Evolutionary conservation across 495 filamentous ascomycete species (phyloP), one percentile per base, ranked within the genome.

Genomic region (Penicillium bialowiezense): DNA sequence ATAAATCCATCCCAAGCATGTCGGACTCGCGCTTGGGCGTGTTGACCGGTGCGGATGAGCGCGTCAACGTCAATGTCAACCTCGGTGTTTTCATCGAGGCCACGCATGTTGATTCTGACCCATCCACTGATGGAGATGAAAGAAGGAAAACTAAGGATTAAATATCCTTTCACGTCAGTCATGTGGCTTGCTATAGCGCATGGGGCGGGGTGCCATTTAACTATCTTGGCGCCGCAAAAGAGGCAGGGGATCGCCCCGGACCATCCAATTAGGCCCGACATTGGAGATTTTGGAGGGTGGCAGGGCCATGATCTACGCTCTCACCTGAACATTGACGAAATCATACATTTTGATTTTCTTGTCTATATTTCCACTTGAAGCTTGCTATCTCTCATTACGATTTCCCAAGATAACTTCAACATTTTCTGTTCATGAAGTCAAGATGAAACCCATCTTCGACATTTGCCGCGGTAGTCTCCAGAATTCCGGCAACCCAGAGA

Each of bases 1-100:
- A 82, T 61, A 64, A 90, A 90, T 24, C 82, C 80, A 17, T 75
- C 62, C 71, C 79, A 83, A 41, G 79, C 55, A 46, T 72, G 69
- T 34, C 62, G 69, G 12, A 72, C 58, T 39, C 57, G 63, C 17
- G 63, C 58, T 36, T 60, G 47, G 18, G 64, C 67, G n/a, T 62
- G 60, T 10, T 70, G 63, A 33, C 65, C 59, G 10, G 67, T 55
- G 1, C 57, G 58, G 7, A 60, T 12, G 1, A 69, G 15, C 2
- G 47, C 46, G 5, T 59, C 56, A 21, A n/a, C n/a, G n/a, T n/a
- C n/a, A n/a, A n/a, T n/a, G n/a, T n/a, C n/a, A n/a, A n/a, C n/a
- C n/a, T n/a, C n/a, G n/a, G 52, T 58, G 40, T 56, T 64, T 20
- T 65, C 65, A 13, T 67, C 64, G 13, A 71, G 59, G 12, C 65